These are phyloP conservation scores for Akanthomyces uredinophilus DNA, from an alignment of 2,329 filamentous ascomycete genomes.

Conservation along the genomic window DNA sequence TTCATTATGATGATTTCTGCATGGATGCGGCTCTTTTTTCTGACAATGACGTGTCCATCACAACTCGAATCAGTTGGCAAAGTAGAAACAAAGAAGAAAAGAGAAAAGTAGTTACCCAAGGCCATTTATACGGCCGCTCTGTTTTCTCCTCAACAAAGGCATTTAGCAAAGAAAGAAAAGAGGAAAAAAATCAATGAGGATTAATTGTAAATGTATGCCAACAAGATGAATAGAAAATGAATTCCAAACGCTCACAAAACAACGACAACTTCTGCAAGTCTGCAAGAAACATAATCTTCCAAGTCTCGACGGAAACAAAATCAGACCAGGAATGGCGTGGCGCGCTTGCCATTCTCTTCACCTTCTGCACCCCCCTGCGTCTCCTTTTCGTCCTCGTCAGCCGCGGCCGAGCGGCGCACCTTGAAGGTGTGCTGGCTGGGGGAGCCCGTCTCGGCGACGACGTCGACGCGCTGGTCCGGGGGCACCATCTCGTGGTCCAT, in stretches of 20 bases:
- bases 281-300: neutral
- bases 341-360: neutral
- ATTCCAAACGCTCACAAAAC: neutral
- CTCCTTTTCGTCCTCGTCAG: neutral
- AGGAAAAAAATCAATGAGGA: neutral
- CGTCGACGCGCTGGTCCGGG: constrained; percentile 55
- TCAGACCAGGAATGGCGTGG: neutral
- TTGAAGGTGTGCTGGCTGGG: constrained; percentile 35
- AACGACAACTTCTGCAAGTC: too few species aligned
- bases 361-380: neutral
- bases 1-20: constrained; percentile 1
- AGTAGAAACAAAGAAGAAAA: too few species aligned
- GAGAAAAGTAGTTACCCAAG: too few species aligned
- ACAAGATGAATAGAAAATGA: neutral
- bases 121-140: too few species aligned
- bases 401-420: constrained; percentile 14
- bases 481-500: constrained; percentile 79
- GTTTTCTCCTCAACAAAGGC: too few species aligned
- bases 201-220: neutral
- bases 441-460: constrained; percentile 36
- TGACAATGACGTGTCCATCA: too few species aligned
- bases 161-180: neutral
- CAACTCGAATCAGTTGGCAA: too few species aligned
- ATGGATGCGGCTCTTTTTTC: neutral
- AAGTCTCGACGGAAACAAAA: too few species aligned